These are phyloP conservation scores for Didymella pomorum DNA, from an alignment of 2,329 filamentous ascomycete genomes.

Conservation along the genomic window DNA sequence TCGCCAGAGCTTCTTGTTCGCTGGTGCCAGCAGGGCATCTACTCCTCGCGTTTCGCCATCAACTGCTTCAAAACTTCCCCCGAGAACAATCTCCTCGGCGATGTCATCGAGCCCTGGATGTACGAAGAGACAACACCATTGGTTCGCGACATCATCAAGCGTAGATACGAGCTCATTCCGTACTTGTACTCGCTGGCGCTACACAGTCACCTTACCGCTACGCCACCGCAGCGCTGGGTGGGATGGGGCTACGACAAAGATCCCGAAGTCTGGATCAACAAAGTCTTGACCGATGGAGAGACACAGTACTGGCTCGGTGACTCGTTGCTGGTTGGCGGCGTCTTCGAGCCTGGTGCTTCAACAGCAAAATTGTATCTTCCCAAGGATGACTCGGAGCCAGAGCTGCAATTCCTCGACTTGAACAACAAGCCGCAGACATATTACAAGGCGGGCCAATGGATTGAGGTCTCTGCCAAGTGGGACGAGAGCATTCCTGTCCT, in stretches of 20 bases:
- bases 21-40: constrained; percentile 76
- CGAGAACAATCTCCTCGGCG: constrained; percentile 70
- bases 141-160: constrained; percentile 71
- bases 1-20: constrained; percentile 73
- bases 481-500: constrained; percentile 63
- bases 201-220: constrained; percentile 66
- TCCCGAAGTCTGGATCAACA: constrained; percentile 68
- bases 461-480: constrained; percentile 61
- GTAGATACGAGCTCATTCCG: constrained; percentile 75
- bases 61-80: constrained; percentile 79
- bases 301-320: constrained; percentile 78
- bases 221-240: constrained; percentile 74
- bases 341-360: constrained; percentile 67
- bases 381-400: constrained; percentile 47
- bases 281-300: constrained; percentile 67
- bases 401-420: constrained; percentile 69
- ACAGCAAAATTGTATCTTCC: constrained; percentile 70
- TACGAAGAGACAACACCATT: constrained; percentile 71
- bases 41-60: constrained; percentile 76
- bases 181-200: constrained; percentile 74
- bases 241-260: constrained; percentile 77
- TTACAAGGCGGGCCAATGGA: constrained; percentile 63
- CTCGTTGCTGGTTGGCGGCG: constrained; percentile 69
- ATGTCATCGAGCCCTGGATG: constrained; percentile 82
- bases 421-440: constrained; percentile 69